phyloP scores from a whole-genome alignment of 2,329 filamentous ascomycete genomes.

The Colletotrichum eremochloae region DNA sequence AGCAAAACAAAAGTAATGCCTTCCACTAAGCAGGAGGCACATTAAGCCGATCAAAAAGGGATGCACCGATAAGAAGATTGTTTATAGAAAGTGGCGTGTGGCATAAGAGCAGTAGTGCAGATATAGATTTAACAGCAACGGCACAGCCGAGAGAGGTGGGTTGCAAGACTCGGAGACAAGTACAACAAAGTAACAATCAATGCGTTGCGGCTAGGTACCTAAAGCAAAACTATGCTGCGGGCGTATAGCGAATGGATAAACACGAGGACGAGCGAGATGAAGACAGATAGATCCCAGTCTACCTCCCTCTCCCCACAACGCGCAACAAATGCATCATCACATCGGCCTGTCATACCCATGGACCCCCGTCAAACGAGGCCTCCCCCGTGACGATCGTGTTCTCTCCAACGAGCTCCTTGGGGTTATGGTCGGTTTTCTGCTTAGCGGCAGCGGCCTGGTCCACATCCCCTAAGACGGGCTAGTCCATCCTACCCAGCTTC shows the following conservation, averaged over 20 bases:
- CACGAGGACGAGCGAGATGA: conserved; percentile 23
- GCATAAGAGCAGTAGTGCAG: background rate
- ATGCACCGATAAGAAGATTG: background rate
- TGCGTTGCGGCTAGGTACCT: conserved; percentile 38
- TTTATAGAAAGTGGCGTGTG: background rate
- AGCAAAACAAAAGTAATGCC: background rate
- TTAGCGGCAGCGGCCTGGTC: conserved; percentile 9
- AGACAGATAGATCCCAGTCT: conserved; percentile 24
- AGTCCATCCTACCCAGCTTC: conserved; percentile 93
- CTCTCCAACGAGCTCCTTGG: conserved; percentile 23
- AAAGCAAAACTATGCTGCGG: conserved; percentile 39
- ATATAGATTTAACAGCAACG: background rate
- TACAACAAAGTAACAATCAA: conserved; percentile 24
- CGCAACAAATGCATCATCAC: conserved; percentile 34
- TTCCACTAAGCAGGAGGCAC: background rate
- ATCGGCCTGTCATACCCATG: conserved; percentile 23
- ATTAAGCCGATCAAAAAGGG: background rate
- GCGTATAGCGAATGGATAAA: conserved; percentile 29
- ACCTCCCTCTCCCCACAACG: conserved; percentile 20
- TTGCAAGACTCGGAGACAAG: background rate
- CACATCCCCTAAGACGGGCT: conserved; percentile 65
- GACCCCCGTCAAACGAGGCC: background rate
- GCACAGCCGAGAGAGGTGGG: background rate
- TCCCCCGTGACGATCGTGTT: conserved; percentile 1
- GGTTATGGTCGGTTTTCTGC: conserved; percentile 23